Evolutionary conservation across 257 asterid species (phyloP).

Genomic region (Solanum sparsipilum): DNA sequence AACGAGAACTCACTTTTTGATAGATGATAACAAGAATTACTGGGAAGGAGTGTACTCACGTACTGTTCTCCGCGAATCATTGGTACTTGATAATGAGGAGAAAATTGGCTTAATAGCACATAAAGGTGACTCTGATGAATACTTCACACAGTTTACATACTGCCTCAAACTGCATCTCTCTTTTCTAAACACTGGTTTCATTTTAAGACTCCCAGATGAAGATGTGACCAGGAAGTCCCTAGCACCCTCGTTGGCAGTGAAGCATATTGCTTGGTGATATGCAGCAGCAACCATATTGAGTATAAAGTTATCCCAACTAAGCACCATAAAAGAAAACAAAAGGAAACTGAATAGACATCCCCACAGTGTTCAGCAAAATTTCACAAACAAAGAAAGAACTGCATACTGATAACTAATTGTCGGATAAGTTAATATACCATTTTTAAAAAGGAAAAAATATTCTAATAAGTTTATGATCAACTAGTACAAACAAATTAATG

Average conservation of each 20-base stretch:
- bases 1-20: background rate
- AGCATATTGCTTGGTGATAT: slow-evolving; percentile 14
- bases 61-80: slow-evolving; percentile 13
- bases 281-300: slow-evolving; percentile 24
- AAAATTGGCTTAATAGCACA: slow-evolving; percentile 10
- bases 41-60: slow-evolving; percentile 30
- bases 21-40: background rate
- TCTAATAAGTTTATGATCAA: background rate
- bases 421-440: background rate
- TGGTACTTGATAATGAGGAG: slow-evolving; percentile 7
- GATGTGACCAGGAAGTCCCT: slow-evolving; percentile 1
- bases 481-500: background rate
- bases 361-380: background rate
- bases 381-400: background rate
- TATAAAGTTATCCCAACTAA: slow-evolving; percentile 1
- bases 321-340: background rate
- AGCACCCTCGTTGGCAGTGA: slow-evolving; percentile 5
- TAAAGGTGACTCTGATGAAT: slow-evolving; percentile 1
- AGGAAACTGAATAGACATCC: background rate
- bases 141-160: background rate
- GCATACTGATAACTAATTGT: background rate
- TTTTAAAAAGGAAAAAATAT: background rate
- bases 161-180: slow-evolving; percentile 6
- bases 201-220: background rate
- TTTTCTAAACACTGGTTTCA: background rate